Evolutionary conservation across 306 rosid genomes (phyloP), one percentile per base, ranked within the genome.

Genomic region (Quercus rubra): DNA sequence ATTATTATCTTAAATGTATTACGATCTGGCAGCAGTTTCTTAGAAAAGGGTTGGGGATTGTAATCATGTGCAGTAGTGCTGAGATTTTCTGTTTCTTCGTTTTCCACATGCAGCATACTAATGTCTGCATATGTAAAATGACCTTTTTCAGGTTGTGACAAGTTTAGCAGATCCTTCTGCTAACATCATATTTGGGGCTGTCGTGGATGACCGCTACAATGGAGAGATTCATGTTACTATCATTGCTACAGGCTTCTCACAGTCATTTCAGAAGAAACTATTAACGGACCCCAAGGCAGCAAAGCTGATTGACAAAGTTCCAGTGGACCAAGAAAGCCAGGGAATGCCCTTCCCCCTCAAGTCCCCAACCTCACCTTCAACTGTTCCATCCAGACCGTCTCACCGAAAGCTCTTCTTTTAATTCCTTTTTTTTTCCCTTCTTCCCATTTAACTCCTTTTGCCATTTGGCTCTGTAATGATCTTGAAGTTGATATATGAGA

Each of bases 111-210:
- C 20, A 64, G 2, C 1, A 19, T 49, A 46, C 73, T 73, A 63
- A 63, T 63, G 55, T 68, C 35, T 73, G 74, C 61, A 52, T 43
- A 27, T 27, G 31, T 54, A n/a, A 38, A 38, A 54, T 70, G 80
- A 25, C 6, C 52, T 38, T 82, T 67, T 79, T 74, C 88, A 94
- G 97, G 97, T 94, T 38, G 97, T 94, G 80, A 94, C 97, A 18
- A 92, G 98, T 86, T 89, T 94, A 87, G 98, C 98, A 0, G 97
- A 94, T 85, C 98, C 98, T 77, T 91, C 98, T 30, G 97, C 98
- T 30, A 94, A 94, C 84, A 94, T 94, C 49, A 94, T 92, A 83
- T 94, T 94, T 70, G 98, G 98, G 14, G 98, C 97, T 8, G 97
- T 91, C 31, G 98, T 94, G 71, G 98, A 94, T 84, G 99, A 94